Conservation (phyloP, 2,329 filamentous ascomycete species). For the Mycosphaerella arachidis region DNA sequence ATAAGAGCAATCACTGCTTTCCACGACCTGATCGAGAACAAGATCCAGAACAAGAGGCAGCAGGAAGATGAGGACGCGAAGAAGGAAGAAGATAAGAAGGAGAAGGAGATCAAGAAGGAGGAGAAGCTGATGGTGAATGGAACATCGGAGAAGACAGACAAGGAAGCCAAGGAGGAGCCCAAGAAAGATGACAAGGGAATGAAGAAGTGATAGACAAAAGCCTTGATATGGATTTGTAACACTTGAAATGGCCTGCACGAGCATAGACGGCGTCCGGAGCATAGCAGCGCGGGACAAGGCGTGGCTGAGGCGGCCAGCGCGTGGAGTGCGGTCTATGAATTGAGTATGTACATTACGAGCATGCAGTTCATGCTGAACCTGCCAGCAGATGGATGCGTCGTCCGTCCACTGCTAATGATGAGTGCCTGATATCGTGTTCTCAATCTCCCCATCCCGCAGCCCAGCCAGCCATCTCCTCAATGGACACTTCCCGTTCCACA, state of each 20-base stretch:
- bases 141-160: conserved; percentile 45
- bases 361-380: conserved; percentile 1
- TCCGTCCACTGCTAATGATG: not conserved
- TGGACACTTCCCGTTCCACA: conserved; percentile 50
- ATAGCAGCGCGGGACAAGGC: conserved; percentile 12
- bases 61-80: conserved; percentile 88
- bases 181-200: conserved; percentile 54
- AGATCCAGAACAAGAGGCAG: conserved; percentile 97
- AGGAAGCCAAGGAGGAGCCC: conserved; percentile 45
- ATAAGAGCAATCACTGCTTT: conserved; percentile 98
- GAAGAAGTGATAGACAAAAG: conserved; percentile 46
- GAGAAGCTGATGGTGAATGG: conserved; percentile 61
- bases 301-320: conserved; percentile 11
- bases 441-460: conserved; percentile 45
- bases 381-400: not conserved
- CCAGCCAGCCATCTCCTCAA: conserved; percentile 70
- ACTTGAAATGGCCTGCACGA: conserved; percentile 21
- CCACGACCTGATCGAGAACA: conserved; percentile 99
- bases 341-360: conserved; percentile 23
- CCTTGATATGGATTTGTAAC: not conserved
- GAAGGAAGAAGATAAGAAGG: conserved; percentile 61
- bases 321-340: conserved; percentile 7
- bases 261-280: conserved; percentile 24
- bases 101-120: conserved; percentile 53
- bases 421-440: conserved; percentile 7